These are phyloP conservation scores for Candida ulmi DNA, from an alignment of 805 yeast genomes.

Conservation along the genomic window DNA sequence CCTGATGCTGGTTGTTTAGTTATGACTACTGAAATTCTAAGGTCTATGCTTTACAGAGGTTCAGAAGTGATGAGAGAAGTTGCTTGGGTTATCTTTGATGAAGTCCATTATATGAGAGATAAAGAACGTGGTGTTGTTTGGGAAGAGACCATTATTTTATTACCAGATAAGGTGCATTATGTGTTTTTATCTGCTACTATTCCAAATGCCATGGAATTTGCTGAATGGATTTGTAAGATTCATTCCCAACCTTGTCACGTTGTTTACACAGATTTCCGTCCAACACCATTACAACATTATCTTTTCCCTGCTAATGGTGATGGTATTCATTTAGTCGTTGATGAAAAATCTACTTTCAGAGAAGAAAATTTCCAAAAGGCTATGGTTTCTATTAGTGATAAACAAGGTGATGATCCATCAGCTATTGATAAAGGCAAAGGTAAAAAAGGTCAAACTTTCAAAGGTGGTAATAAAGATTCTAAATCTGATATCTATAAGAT, in stretches of 20 bases:
- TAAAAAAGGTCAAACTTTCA: constrained; percentile 73
- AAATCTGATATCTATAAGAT: constrained; percentile 89
- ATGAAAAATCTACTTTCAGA: constrained; percentile 91
- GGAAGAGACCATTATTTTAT: constrained; percentile 95
- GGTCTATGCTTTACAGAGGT: constrained; percentile 95
- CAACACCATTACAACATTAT: constrained; percentile 97
- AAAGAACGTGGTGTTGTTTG: constrained; percentile 98
- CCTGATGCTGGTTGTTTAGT: constrained; percentile 94
- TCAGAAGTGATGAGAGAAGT: constrained; percentile 98
- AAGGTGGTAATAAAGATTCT: constrained; percentile 77
- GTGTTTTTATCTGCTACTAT: constrained; percentile 94
- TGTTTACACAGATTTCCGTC: constrained; percentile 97
- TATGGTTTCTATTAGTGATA: constrained; percentile 86
- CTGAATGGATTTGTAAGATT: constrained; percentile 95
- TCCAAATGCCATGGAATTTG: constrained; percentile 97
- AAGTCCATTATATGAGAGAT: constrained; percentile 98
- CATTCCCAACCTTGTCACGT: constrained; percentile 98
- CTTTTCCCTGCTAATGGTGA: constrained; percentile 98
- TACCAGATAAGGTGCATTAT: constrained; percentile 94
- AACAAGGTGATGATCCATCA: constrained; percentile 78
- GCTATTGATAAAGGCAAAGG: constrained; percentile 54
- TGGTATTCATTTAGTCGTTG: constrained; percentile 96
- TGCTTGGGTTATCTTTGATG: constrained; percentile 98
- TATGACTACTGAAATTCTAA: constrained; percentile 95
- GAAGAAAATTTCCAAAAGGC: constrained; percentile 98